Conservation (phyloP, 176 grass and related monocot genomes). For the Phoenix dactylifera region DNA sequence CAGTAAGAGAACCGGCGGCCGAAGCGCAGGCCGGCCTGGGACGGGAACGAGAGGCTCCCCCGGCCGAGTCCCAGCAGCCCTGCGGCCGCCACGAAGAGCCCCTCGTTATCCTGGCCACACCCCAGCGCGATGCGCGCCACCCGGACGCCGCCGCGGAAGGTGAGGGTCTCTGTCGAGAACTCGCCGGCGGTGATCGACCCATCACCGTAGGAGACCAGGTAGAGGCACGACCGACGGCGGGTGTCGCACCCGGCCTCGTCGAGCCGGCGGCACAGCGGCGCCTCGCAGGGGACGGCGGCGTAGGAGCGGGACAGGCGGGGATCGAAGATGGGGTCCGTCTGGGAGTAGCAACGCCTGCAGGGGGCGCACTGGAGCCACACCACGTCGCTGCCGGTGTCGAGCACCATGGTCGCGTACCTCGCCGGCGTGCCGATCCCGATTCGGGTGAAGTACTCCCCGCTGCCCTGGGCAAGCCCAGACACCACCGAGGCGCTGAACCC, state of each 20-base stretch:
- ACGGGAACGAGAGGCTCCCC: slow-evolving; percentile 48
- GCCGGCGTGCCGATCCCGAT: slow-evolving; percentile 75
- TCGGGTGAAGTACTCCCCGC: slow-evolving; percentile 89
- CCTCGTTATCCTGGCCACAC: slow-evolving; percentile 93
- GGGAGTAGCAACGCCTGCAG: slow-evolving; percentile 78
- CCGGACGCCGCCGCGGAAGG: slow-evolving; percentile 53
- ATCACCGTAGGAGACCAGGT: slow-evolving; percentile 93
- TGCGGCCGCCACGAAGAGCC: slow-evolving; percentile 74
- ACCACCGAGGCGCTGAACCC: slow-evolving; percentile 49
- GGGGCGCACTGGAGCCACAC: slow-evolving; percentile 89
- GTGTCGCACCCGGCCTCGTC: slow-evolving; percentile 73
- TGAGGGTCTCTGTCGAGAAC: slow-evolving; percentile 76
- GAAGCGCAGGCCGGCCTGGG: slow-evolving; percentile 38
- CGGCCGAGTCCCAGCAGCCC: slow-evolving; percentile 81
- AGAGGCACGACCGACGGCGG: slow-evolving; percentile 56
- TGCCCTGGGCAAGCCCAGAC: slow-evolving; percentile 76
- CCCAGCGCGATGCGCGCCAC: slow-evolving; percentile 64
- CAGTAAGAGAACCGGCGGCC: slow-evolving; percentile 62
- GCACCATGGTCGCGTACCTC: slow-evolving; percentile 65
- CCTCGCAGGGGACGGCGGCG: slow-evolving; percentile 43
- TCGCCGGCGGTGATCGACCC: slow-evolving; percentile 76
- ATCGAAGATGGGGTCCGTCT: slow-evolving; percentile 66
- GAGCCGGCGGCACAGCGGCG: slow-evolving; percentile 55
- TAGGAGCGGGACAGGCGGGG: slow-evolving; percentile 61
- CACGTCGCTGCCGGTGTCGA: slow-evolving; percentile 89